Conservation (phyloP, 768 basidiomycete species). For the Coprinopsis marcescibilis region DNA sequence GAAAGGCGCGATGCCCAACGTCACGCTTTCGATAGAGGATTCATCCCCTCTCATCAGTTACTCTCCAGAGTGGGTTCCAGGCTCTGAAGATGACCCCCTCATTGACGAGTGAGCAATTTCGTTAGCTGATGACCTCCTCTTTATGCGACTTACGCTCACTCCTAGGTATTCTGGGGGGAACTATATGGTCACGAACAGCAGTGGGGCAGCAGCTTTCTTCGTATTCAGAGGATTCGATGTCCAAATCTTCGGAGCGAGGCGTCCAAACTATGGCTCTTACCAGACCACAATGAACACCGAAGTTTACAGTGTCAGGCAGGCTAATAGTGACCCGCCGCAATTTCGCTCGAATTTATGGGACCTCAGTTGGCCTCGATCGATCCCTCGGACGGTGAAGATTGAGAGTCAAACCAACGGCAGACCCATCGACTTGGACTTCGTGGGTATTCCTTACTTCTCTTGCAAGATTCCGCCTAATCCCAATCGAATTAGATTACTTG, state of each 20-base stretch:
- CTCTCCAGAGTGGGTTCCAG: not conserved
- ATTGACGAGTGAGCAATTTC: not conserved
- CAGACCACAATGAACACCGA: slow-evolving; percentile 35
- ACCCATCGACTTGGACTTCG: slow-evolving; percentile 45
- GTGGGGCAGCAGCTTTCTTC: slow-evolving; percentile 30
- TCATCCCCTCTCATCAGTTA: slow-evolving; percentile 3
- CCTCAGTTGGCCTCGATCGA: slow-evolving; percentile 27
- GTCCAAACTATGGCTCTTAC: slow-evolving; percentile 41
- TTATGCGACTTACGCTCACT: not conserved
- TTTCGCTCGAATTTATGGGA: slow-evolving; percentile 32
- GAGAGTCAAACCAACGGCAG: slow-evolving; percentile 19
- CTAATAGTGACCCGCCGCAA: slow-evolving; percentile 28
- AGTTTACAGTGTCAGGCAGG: slow-evolving; percentile 23
- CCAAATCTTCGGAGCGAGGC: slow-evolving; percentile 45
- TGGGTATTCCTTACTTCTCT: slow-evolving; percentile 18
- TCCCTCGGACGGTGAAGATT: slow-evolving; percentile 32
- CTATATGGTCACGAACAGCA: slow-evolving; percentile 31
- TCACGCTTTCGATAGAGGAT: slow-evolving; percentile 3
- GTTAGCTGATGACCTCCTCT: not conserved
- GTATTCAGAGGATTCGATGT: slow-evolving; percentile 45
- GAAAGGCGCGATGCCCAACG: slow-evolving; percentile 4
- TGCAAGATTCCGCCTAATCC: not conserved
- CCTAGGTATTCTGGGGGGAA: slow-evolving; percentile 31
- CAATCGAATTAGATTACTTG: slow-evolving; percentile 26
- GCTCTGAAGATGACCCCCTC: not conserved